phyloP scores from a whole-genome alignment of 306 rosid genomes.

The Luffa acutangula region DNA sequence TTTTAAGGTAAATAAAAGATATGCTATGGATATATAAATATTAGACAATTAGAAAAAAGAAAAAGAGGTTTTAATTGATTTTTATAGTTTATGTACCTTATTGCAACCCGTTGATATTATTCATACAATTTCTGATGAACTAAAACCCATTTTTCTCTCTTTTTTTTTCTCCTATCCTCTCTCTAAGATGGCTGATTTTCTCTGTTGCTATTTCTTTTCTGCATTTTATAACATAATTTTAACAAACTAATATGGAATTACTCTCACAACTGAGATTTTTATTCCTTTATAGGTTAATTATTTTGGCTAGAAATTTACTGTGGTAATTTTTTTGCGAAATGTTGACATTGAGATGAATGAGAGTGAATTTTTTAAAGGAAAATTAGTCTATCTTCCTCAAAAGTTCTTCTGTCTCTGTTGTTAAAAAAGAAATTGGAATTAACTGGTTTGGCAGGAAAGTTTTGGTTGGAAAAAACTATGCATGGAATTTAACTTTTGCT shows the following conservation, averaged over 20 bases:
- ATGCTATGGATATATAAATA: too few relatives aligned
- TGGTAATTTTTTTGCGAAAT: background rate
- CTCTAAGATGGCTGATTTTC: background rate
- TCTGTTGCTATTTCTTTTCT: background rate
- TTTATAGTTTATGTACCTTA: slow-evolving; percentile 10
- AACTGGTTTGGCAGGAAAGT: background rate
- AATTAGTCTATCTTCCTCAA: background rate
- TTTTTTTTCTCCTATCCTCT: background rate
- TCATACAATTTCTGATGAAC: background rate
- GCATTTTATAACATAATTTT: background rate
- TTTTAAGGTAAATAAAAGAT: too few relatives aligned
- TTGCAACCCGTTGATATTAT: slow-evolving; percentile 3
- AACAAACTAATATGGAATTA: background rate
- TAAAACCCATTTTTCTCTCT: background rate
- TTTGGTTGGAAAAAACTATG: too few relatives aligned
- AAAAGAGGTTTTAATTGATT: background rate
- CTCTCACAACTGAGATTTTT: background rate
- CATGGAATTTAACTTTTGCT: too few relatives aligned
- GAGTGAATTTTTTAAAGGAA: background rate
- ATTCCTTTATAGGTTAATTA: background rate
- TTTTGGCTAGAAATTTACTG: background rate
- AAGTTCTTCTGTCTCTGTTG: too few relatives aligned
- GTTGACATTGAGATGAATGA: background rate
- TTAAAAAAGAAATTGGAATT: background rate
- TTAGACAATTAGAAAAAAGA: too few relatives aligned